Base-by-base conservation (phyloP, 2,329 filamentous ascomycete species). In the Xylariales sp. region DNA sequence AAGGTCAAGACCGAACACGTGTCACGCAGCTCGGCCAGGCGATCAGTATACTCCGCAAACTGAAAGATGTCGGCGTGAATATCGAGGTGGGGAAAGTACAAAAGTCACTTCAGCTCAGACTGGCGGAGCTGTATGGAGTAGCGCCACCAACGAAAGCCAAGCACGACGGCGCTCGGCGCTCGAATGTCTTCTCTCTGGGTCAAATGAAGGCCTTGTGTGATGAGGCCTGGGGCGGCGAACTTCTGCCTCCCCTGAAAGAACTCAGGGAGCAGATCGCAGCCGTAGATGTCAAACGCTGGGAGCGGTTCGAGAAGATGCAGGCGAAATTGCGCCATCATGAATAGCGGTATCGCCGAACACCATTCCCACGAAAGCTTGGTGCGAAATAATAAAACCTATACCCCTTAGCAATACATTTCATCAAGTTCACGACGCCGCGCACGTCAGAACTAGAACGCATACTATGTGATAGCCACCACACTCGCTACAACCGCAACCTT, bases 201-300 rank as follows among this genome's bases (percentile, higher is more conserved):
- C 51, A 63, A 31, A 62, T 64, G 43, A 65, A 63, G 50, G 41
- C 31, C 3, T 39, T 63, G n/a, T 58, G 64, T 28, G 61, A 68
- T 25, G 47, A 54, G 12, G 63, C 63, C 0, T 69, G 66, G 66
- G 61, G 56, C 12, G 40, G 40, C 8, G 49, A 54, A 5, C 42
- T 68, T 8, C 54, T 67, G 4, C 60, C 61, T 5, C 39, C 54
- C 0, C 15, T 61, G 6, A 40, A 54, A 2, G 42, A 54, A 32
- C 44, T 68, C 3, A 9, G 22, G 19, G 9, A 3, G 6, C 19
- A 27, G 10, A 33, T 40, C 16, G 12, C n/a, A n/a, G n/a, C n/a
- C n/a, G n/a, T n/a, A n/a, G n/a, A n/a, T n/a, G n/a, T n/a, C n/a
- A n/a, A n/a, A n/a, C n/a, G n/a, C n/a, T n/a, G n/a, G n/a, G n/a